Percentiles rank a stretch among this genome's conserved stretches.
Conservation (phyloP, 2,329 filamentous ascomycete species). For the Monascus ruber region DNA sequence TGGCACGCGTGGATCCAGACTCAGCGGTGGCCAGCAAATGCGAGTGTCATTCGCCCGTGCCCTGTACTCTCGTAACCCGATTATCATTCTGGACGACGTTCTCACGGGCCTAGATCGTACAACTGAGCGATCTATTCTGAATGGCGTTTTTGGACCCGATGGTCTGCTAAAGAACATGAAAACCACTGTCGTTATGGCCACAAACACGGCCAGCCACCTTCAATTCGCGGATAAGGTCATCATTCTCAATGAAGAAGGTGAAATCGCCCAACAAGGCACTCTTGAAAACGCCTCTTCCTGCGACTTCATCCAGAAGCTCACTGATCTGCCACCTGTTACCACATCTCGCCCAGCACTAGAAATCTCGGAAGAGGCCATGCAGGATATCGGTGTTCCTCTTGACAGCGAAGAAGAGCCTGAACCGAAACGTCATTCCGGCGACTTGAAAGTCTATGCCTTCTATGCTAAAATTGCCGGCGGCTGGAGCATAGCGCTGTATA, state of each 20-base stretch:
- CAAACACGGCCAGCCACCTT: slow-evolving; percentile 17
- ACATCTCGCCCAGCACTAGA: too few relatives aligned
- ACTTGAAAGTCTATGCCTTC: slow-evolving; percentile 22
- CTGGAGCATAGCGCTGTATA: slow-evolving; percentile 6
- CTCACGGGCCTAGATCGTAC: slow-evolving; percentile 34
- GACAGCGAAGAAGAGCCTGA: slow-evolving; percentile 6
- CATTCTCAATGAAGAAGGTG: slow-evolving; percentile 14
- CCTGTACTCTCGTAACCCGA: slow-evolving; percentile 30
- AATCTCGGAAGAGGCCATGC: too few relatives aligned
- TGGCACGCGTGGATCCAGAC: slow-evolving; percentile 9
- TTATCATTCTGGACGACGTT: slow-evolving; percentile 36
- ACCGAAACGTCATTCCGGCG: slow-evolving; percentile 17
- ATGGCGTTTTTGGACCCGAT: slow-evolving; percentile 28
- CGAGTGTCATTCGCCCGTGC: slow-evolving; percentile 34
- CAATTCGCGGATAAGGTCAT: slow-evolving; percentile 20
- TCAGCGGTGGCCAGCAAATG: slow-evolving; percentile 11
- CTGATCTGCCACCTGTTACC: slow-evolving; percentile 1
- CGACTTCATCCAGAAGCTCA: slow-evolving; percentile 16
- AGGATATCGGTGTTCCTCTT: slow-evolving; percentile 1
- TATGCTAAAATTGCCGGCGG: slow-evolving; percentile 17
- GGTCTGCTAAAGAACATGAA: slow-evolving; percentile 25
- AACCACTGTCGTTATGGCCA: slow-evolving; percentile 23
- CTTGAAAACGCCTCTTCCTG: slow-evolving; percentile 9
- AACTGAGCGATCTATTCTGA: slow-evolving; percentile 31
- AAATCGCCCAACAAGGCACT: slow-evolving; percentile 19